Evolutionary conservation across 768 basidiomycete genomes (phyloP).

Genomic region (Suillus lakei): DNA sequence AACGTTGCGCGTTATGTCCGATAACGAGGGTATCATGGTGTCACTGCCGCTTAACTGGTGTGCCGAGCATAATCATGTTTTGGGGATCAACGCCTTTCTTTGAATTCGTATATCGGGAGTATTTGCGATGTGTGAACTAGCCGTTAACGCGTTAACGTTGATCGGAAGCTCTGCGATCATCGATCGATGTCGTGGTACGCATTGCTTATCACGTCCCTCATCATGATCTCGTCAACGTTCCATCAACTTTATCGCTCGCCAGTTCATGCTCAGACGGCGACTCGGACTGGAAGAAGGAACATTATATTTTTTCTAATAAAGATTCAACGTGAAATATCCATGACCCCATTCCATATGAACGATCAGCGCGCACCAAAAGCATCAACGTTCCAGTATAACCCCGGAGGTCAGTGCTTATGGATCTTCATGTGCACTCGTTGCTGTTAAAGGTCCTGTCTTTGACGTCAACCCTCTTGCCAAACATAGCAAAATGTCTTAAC

Average conservation of each 20-base stretch:
- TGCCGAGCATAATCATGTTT: not conserved
- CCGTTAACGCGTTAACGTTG: not conserved
- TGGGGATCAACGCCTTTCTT: not conserved
- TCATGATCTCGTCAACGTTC: not conserved
- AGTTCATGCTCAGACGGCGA: not conserved
- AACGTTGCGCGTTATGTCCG: not conserved
- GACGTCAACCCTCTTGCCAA: not conserved
- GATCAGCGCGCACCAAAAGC: not conserved
- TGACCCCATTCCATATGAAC: not conserved
- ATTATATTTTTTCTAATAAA: not conserved
- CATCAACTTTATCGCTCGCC: not conserved
- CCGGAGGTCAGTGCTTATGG: not conserved
- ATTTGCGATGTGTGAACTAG: not conserved
- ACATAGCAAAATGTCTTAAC: not conserved
- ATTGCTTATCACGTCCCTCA: not conserved
- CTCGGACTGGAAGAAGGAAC: not conserved
- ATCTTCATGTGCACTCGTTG: not conserved
- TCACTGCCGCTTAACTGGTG: not conserved
- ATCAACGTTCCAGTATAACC: not conserved
- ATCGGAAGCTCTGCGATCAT: not conserved
- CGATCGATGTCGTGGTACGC: not conserved
- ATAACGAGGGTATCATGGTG: not conserved
- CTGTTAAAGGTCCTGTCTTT: not conserved
- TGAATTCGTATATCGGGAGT: not conserved
- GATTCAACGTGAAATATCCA: not conserved